Evolutionary conservation across 1,284 basidiomycete species (phyloP), one percentile per base, ranked within the genome.

Genomic region (Blastosporella zonata): DNA sequence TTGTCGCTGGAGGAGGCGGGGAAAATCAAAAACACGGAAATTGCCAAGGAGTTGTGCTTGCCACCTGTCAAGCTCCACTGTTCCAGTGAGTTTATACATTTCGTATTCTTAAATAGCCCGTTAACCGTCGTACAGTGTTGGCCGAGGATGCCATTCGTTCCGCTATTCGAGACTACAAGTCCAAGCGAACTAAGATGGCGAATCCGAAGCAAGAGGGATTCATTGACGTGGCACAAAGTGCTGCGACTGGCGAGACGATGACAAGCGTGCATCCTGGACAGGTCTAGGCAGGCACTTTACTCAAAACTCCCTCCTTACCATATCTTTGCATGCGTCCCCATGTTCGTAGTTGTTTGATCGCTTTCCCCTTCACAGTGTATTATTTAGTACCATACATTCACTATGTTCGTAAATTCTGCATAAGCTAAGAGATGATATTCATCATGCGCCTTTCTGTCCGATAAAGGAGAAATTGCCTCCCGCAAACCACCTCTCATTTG

Each of bases 21-120:
- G 49, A 85, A 88, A 64, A 97, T 99, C 64, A 97, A 95, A 73
- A 99, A 99, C 76, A 99, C 96, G 6, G 97, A 99, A 69, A 99
- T 99, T 64, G 97, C 97, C 7, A 95, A 97, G 73, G 95, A 98
- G 69, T 71, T 97, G 13, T 90, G 87, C 62, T 73, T 99, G 45
- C 97, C 97, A 7, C 97, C 97, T 36, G 97, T 99, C 64, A 99
- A 99, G 70, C 79, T 95, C 42, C 89, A 92, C 70, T 93, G 86
- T 59, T 89, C 87, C 28, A 91, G 89, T 91, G 57, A 50, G 86
- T 75, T 47, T 54, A 36, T 46, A 48, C 42, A 20, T 8, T 17
- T 17, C 34, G 28, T 47, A 33, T 36, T 43, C 18, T 37, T 40
- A 43, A 34, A 31, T 43, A 53, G 55, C 40, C 56, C 39, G 17